Percentiles rank a stretch among this genome's conserved stretches.
phyloP scores from a whole-genome alignment of 169 alveolate species.

The Theileria annulata region DNA sequence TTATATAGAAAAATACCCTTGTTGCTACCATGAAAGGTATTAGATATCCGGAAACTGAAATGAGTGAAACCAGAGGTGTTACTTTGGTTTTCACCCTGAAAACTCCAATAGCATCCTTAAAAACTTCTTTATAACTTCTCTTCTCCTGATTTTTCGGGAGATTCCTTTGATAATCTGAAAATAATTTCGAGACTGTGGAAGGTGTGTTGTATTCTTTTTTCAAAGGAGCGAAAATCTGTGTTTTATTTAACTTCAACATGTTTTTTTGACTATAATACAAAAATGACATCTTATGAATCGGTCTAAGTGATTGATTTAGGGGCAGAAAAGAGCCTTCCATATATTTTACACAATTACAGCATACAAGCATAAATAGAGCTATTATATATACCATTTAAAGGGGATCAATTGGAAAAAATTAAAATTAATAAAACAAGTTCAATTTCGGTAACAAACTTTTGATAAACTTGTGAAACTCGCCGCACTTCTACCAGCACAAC shows the following conservation, averaged over 20 bases:
- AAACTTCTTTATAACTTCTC: not conserved
- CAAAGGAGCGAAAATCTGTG: not conserved
- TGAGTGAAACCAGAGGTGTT: constrained; percentile 38
- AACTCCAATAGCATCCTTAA: not conserved
- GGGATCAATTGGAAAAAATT: not conserved
- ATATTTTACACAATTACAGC: not conserved
- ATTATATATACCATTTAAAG: not conserved
- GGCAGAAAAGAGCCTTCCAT: not conserved
- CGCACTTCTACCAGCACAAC: constrained; percentile 23
- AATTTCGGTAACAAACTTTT: not conserved
- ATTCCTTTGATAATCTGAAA: not conserved
- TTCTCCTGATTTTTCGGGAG: not conserved
- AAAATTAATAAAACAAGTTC: not conserved
- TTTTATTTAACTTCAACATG: not conserved
- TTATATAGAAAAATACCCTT: too few relatives aligned
- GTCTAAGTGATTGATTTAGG: not conserved
- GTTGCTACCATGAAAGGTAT: constrained; percentile 50
- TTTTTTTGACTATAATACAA: not conserved
- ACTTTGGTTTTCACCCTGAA: constrained; percentile 27
- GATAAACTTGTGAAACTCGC: constrained; percentile 10
- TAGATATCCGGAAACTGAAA: constrained; percentile 52
- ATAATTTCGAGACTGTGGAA: not conserved
- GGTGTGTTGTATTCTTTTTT: not conserved
- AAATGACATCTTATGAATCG: not conserved
- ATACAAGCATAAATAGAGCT: not conserved